Evolutionary conservation across 2,329 filamentous ascomycete genomes (phyloP).

Genomic region (Tolypocladium album): DNA sequence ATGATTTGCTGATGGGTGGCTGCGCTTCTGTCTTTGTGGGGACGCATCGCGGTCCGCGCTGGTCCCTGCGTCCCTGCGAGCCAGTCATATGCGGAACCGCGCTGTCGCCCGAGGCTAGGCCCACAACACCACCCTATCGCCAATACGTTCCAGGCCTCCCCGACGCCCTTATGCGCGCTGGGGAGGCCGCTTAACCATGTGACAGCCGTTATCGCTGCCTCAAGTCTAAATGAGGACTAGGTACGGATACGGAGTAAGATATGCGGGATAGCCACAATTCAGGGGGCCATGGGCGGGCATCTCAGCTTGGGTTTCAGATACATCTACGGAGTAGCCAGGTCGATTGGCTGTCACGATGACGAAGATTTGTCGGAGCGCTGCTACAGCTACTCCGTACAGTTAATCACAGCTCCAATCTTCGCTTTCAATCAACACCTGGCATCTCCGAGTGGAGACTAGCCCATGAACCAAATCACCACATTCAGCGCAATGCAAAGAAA

Average conservation of each 20-base stretch:
- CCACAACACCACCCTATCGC: background rate
- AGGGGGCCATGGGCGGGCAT: background rate
- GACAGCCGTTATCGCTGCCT: background rate
- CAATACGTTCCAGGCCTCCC: background rate
- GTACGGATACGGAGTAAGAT: too few species aligned
- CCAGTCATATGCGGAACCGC: background rate
- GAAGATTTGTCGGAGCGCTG: background rate
- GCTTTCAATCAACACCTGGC: background rate
- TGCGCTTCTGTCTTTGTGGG: background rate
- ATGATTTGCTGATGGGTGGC: background rate
- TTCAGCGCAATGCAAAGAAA: too few species aligned
- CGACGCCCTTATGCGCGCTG: background rate
- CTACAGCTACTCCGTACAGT: background rate
- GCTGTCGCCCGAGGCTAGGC: background rate
- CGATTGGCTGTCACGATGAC: background rate
- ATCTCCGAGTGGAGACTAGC: background rate
- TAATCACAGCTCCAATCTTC: background rate
- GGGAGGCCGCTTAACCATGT: background rate
- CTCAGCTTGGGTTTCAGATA: background rate
- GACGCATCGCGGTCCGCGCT: background rate
- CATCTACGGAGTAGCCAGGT: background rate
- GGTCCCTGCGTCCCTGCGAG: background rate
- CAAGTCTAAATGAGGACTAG: too few species aligned
- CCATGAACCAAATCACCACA: background rate
- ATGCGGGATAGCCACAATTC: background rate